These are phyloP conservation scores for Scopulariopsis brevicaulis DNA, from an alignment of 2,329 filamentous ascomycete genomes.

Conservation along the genomic window DNA sequence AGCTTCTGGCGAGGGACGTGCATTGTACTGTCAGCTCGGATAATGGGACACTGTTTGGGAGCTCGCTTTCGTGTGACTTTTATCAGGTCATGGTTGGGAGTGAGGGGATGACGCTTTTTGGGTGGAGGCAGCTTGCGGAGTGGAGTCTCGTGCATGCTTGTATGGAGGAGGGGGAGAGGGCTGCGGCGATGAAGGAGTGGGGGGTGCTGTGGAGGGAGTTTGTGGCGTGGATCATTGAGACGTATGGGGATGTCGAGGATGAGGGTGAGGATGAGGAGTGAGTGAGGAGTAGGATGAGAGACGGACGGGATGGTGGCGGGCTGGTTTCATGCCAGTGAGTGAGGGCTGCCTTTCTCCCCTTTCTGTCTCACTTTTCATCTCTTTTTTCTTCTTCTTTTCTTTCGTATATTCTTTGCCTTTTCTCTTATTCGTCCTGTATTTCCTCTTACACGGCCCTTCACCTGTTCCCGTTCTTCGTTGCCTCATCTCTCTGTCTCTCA, in stretches of 20 bases:
- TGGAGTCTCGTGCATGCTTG: constrained; percentile 55
- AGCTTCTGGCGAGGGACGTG: constrained; percentile 58
- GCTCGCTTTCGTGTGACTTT: constrained; percentile 60
- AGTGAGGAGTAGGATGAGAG: too few relatives aligned
- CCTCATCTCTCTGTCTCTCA: too few relatives aligned
- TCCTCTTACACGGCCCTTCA: too few relatives aligned
- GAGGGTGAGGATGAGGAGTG: neutral
- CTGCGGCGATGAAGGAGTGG: constrained; percentile 31
- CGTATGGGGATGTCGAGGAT: constrained; percentile 17
- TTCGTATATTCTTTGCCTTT: neutral
- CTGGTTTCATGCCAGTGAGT: neutral
- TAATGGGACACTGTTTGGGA: constrained; percentile 64
- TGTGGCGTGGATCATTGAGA: constrained; percentile 35
- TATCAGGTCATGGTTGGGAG: constrained; percentile 66
- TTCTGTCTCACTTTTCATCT: neutral
- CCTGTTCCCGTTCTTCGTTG: too few relatives aligned
- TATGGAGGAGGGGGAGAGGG: constrained; percentile 29
- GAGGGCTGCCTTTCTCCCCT: neutral
- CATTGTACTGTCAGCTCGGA: constrained; percentile 67
- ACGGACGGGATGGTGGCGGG: too few relatives aligned
- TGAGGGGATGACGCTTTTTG: constrained; percentile 52
- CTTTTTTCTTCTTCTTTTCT: neutral
- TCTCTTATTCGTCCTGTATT: neutral
- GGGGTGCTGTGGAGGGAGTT: constrained; percentile 45
- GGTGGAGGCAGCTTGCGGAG: constrained; percentile 56